Evolutionary conservation across 768 basidiomycete species (phyloP).

Genomic region (Boletellus emodensis): DNA sequence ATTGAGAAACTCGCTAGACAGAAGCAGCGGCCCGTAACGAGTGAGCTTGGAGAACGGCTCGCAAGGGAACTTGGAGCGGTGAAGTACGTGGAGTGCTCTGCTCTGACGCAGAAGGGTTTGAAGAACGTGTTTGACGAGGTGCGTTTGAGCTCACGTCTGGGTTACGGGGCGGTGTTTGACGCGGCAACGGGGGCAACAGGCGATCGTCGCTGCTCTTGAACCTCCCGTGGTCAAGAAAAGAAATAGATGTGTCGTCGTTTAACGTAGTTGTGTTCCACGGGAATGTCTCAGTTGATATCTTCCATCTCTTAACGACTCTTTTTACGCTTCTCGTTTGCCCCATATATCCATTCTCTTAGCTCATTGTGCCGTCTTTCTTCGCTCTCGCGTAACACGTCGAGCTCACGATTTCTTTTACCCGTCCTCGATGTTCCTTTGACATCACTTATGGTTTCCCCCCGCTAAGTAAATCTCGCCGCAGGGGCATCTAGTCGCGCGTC

Average conservation of each 20-base stretch:
- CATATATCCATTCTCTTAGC: constrained; percentile 32
- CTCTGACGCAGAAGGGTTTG: constrained; percentile 96
- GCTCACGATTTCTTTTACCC: constrained; percentile 25
- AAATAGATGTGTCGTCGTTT: constrained; percentile 82
- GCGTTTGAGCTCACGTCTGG: constrained; percentile 28
- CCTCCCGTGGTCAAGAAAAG: constrained; percentile 88
- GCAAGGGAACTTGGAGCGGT: constrained; percentile 97
- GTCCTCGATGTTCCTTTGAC: constrained; percentile 20
- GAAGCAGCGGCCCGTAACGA: constrained; percentile 90
- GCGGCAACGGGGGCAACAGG: constrained; percentile 38
- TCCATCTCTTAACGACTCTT: constrained; percentile 34
- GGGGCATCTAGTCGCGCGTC: constrained; percentile 21
- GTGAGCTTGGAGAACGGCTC: constrained; percentile 88
- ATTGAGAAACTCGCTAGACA: constrained; percentile 94
- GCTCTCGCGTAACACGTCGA: constrained; percentile 19
- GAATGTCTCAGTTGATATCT: constrained; percentile 30
- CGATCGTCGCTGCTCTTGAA: constrained; percentile 97
- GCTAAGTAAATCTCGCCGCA: constrained; percentile 26
- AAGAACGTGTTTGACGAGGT: constrained; percentile 99
- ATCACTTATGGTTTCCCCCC: constrained; percentile 15
- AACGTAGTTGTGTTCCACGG: constrained; percentile 35
- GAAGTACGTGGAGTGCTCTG: constrained; percentile 99
- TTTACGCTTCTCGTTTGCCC: constrained; percentile 29
- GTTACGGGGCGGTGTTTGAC: constrained; percentile 6
- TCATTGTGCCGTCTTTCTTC: constrained; percentile 18